A percentile compares a stretch with the other conserved stretches of the same genome.
phyloP scores from a whole-genome alignment of 1,139 yeast genomes.

The Candida gigantensis region DNA sequence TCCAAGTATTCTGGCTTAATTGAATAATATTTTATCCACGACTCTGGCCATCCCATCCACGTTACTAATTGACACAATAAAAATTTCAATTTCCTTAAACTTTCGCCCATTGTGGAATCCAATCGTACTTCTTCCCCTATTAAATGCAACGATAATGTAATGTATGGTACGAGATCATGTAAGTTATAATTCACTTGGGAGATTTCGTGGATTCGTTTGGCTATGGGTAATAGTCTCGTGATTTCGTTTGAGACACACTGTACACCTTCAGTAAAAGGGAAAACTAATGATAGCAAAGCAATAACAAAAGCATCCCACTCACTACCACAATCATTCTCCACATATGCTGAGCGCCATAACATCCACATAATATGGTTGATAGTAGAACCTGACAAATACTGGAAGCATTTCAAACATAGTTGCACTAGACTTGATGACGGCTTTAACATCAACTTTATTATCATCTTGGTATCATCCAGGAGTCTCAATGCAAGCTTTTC shows the following conservation, averaged over 20 bases:
- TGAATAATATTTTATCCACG: constrained; percentile 64
- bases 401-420: constrained; percentile 50
- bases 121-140: constrained; percentile 74
- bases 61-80: constrained; percentile 61
- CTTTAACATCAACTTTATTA: constrained; percentile 38
- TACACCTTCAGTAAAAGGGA: constrained; percentile 37
- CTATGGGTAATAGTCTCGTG: constrained; percentile 41
- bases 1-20: constrained; percentile 26
- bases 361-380: constrained; percentile 60
- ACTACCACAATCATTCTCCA: constrained; percentile 39
- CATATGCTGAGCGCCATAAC: constrained; percentile 62
- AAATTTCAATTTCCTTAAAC: constrained; percentile 43
- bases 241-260: constrained; percentile 31
- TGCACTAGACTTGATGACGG: constrained; percentile 50
- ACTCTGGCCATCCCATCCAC: constrained; percentile 76
- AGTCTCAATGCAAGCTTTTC: constrained; percentile 29
- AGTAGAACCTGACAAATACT: constrained; percentile 57
- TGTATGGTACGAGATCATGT: constrained; percentile 55
- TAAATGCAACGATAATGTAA: constrained; percentile 71
- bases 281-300: constrained; percentile 49
- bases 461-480: constrained; percentile 25
- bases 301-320: constrained; percentile 69
- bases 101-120: constrained; percentile 43
- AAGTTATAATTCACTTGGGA: constrained; percentile 39
- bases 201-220: constrained; percentile 30